Evolutionary conservation across 2,329 filamentous ascomycete genomes (phyloP).

Genomic region (Zasmidium cellare): DNA sequence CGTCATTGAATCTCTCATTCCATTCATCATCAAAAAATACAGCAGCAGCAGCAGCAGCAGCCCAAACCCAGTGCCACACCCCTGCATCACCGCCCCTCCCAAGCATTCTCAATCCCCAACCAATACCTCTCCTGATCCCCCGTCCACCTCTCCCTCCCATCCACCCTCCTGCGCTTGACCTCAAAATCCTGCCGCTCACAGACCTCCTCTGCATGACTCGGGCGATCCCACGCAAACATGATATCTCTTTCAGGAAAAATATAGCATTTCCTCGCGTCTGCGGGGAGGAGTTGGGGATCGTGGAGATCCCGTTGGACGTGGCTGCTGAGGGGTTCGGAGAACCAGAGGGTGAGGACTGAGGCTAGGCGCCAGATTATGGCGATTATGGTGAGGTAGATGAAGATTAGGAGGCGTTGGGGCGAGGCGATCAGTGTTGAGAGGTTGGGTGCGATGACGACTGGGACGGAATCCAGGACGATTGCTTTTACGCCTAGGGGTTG

Average conservation of each 20-base stretch:
- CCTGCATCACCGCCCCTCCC: constrained; percentile 19
- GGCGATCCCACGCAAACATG: constrained; percentile 29
- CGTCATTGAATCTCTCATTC: neutral
- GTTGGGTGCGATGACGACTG: constrained; percentile 16
- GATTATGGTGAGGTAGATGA: constrained; percentile 17
- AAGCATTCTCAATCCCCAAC: constrained; percentile 31
- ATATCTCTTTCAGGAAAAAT: constrained; percentile 28
- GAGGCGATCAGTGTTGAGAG: constrained; percentile 3
- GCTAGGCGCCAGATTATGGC: constrained; percentile 17
- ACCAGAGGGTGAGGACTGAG: constrained; percentile 20
- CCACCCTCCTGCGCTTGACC: constrained; percentile 21
- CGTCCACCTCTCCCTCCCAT: constrained; percentile 23
- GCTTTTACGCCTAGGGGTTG: constrained; percentile 21
- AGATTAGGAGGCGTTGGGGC: constrained; percentile 10
- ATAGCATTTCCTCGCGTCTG: constrained; percentile 26
- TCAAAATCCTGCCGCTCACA: constrained; percentile 22
- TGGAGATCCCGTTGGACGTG: constrained; percentile 25
- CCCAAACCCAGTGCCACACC: too few relatives aligned
- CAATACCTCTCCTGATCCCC: constrained; percentile 32
- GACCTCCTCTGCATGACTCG: constrained; percentile 12
- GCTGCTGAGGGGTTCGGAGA: constrained; percentile 15
- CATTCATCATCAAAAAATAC: neutral
- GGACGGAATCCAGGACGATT: constrained; percentile 28
- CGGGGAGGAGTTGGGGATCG: constrained; percentile 20
- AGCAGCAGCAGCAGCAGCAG: neutral